These are phyloP conservation scores for Kurtzmaniella natalensis DNA, from an alignment of 1,139 yeast species.

Conservation along the genomic window DNA sequence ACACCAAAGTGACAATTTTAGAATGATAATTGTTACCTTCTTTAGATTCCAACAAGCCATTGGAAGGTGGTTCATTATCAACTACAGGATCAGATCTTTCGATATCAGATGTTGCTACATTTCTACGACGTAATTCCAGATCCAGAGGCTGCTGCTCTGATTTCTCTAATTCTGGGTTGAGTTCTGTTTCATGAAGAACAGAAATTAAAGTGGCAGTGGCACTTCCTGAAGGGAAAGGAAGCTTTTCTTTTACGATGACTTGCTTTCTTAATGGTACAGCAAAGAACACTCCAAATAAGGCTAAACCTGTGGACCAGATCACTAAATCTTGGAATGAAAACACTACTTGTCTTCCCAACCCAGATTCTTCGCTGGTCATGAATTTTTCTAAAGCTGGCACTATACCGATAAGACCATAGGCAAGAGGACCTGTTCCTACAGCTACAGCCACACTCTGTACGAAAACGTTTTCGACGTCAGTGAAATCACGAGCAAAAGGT, in stretches of 20 bases:
- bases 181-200: constrained; percentile 70
- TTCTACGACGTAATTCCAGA: constrained; percentile 2
- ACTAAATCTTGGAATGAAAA: constrained; percentile 50
- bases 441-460: constrained; percentile 94
- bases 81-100: neutral
- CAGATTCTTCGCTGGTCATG: constrained; percentile 73
- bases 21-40: constrained; percentile 15
- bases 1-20: constrained; percentile 53
- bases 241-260: constrained; percentile 76
- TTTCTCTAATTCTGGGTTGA: constrained; percentile 20
- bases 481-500: constrained; percentile 47
- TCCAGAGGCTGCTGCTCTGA: neutral
- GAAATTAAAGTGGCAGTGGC: constrained; percentile 93
- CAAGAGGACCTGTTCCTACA: constrained; percentile 94
- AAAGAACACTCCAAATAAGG: constrained; percentile 91
- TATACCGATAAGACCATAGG: constrained; percentile 94
- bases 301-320: constrained; percentile 81
- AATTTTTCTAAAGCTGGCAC: constrained; percentile 94
- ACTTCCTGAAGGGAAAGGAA: constrained; percentile 92
- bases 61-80: neutral
- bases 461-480: constrained; percentile 90
- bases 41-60: neutral
- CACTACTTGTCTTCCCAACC: constrained; percentile 41
- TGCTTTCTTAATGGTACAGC: constrained; percentile 86
- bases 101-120: neutral